These are phyloP conservation scores for Phialophora expanda DNA, from an alignment of 2,329 filamentous ascomycete genomes.

Conservation along the genomic window DNA sequence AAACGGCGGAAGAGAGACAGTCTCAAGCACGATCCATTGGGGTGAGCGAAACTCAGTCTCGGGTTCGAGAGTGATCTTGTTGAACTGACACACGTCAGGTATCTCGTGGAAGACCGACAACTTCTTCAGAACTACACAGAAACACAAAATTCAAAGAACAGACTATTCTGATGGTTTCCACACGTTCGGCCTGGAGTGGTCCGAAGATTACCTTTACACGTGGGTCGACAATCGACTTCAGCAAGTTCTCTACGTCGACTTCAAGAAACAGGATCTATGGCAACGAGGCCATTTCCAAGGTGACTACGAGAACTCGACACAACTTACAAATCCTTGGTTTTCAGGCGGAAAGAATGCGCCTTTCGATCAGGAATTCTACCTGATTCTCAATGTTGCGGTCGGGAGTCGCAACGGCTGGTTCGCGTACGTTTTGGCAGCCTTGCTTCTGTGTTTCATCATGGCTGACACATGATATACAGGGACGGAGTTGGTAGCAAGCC, in stretches of 20 bases:
- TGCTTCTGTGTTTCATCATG: conserved; percentile 13
- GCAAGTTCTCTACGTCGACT: conserved; percentile 39
- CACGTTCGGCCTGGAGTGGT: conserved; percentile 62
- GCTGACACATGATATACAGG: conserved; percentile 27
- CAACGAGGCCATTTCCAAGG: conserved; percentile 51
- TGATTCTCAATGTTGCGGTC: conserved; percentile 60
- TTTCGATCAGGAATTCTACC: conserved; percentile 59
- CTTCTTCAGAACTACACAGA: conserved; percentile 42
- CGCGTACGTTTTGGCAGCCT: conserved; percentile 21
- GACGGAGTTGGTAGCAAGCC: conserved; percentile 48
- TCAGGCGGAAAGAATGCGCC: conserved; percentile 52
- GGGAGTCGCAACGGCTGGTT: conserved; percentile 59
- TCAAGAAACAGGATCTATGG: conserved; percentile 41
- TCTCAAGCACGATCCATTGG: conserved; percentile 57
- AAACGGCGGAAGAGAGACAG: conserved; percentile 51
- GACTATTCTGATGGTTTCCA: conserved; percentile 49
- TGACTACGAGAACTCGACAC: conserved; percentile 50
- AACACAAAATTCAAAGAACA: conserved; percentile 41
- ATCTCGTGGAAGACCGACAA: conserved; percentile 36
- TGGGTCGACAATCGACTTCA: conserved; percentile 52
- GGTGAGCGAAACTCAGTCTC: conserved; percentile 42
- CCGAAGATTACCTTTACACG: conserved; percentile 59
- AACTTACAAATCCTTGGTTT: conserved; percentile 54
- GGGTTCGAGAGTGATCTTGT: conserved; percentile 17
- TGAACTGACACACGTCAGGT: conserved; percentile 17